phyloP scores from a whole-genome alignment of 495 filamentous ascomycete species.

The Antarctomyces pellizariae region DNA sequence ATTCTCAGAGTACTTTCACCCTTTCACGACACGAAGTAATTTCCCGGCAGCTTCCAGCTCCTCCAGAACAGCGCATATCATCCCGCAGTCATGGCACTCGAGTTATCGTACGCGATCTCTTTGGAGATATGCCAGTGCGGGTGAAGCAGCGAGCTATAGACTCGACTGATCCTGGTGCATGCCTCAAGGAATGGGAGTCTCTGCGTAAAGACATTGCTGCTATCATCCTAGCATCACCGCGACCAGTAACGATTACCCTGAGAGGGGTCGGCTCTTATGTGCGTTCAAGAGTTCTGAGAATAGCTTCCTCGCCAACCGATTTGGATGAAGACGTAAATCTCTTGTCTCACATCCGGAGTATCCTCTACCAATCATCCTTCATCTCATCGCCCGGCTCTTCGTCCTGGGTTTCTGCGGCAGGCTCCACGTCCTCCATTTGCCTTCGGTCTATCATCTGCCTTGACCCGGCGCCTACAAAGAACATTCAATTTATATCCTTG shows the following conservation, averaged over 20 bases:
- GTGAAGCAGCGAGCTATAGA: slow-evolving; percentile 49
- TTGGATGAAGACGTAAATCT: slow-evolving; percentile 4
- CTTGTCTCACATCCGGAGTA: slow-evolving; percentile 19
- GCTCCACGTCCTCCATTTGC: slow-evolving; percentile 31
- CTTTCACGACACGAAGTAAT: slow-evolving; percentile 50
- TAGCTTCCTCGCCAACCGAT: neutral
- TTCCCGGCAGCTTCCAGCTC: slow-evolving; percentile 41
- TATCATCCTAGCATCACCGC: slow-evolving; percentile 41
- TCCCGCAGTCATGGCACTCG: slow-evolving; percentile 47
- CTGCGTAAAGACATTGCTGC: slow-evolving; percentile 34
- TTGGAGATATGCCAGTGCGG: slow-evolving; percentile 92
- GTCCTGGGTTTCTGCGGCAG: slow-evolving; percentile 45
- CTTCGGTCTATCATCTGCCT: slow-evolving; percentile 49
- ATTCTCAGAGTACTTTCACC: slow-evolving; percentile 41
- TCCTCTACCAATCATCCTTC: slow-evolving; percentile 41
- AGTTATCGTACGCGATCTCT: slow-evolving; percentile 63
- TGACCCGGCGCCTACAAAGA: slow-evolving; percentile 41
- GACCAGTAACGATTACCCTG: too few relatives aligned
- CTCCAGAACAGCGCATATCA: slow-evolving; percentile 30
- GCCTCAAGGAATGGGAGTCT: slow-evolving; percentile 36
- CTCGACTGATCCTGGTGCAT: slow-evolving; percentile 17
- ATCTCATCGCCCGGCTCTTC: slow-evolving; percentile 24
- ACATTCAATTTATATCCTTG: slow-evolving; percentile 57
- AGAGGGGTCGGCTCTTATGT: too few relatives aligned
- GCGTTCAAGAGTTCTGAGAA: too few relatives aligned